Base-by-base conservation (phyloP, 768 basidiomycete species). In the Termitomyces sp. region DNA sequence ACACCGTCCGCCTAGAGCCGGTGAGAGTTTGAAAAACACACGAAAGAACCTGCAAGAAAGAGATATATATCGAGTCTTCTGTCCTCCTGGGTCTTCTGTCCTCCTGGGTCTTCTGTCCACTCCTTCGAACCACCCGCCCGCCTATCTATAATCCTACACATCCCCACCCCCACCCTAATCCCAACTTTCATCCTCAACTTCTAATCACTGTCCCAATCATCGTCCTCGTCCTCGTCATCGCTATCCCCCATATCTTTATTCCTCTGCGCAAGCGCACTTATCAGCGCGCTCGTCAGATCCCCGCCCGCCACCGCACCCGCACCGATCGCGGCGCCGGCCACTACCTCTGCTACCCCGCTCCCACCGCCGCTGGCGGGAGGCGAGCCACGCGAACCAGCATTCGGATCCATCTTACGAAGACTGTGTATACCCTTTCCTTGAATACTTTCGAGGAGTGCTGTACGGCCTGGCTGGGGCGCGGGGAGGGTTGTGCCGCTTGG, bases 231-330 rank as follows among this genome's bases (percentile, higher is more conserved):
- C 0, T 52, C 51, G 36, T 52, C 51, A 25, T 52, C 51, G 25
- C 51, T 52, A 52, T 52, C 51, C 11, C 51, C 51, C 51, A 52
- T 52, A 69, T 91, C 88, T 77, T 91, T 93, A 71, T 92, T 96
- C 66, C 95, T 77, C 71, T 89, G 85, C 67, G 87, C 75, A 63
- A 98, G 73, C 1, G 94, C 94, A 53, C 86, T 89, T 5, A 94
- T 95, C 50, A 97, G 77, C 8, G 93, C 51, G 32, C 42, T 56
- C 29, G 94, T 94, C 61, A 96, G 71, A 73, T 95, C 88, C 0
- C 82, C 88, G 10, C 88, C 92, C 14, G 79, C 86, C 14, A 70
- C 78, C 1, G 70, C 73, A 52, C 69, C 74, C 0, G 69, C 70
- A 29, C 72, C 74, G 25, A 79, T 79, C 1, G 74, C 77, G 36